phyloP scores from a whole-genome alignment of 23 red algal species.

The Gracilaria domingensis region DNA sequence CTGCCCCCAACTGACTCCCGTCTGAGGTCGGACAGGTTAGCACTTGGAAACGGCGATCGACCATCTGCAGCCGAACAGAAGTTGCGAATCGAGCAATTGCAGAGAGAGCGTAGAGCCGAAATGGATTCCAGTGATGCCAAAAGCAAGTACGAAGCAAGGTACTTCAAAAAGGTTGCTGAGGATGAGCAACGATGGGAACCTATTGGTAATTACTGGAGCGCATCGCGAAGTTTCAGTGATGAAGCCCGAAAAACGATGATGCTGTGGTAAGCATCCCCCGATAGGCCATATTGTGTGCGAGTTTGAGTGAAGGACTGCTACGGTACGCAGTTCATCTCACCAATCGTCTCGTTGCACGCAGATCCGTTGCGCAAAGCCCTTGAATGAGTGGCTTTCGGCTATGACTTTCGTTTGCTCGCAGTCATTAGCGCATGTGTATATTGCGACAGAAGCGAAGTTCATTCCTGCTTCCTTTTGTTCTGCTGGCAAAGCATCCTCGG shows the following conservation, averaged over 20 bases:
- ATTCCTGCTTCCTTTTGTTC: slow-evolving; percentile 69
- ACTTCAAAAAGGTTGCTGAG: slow-evolving; percentile 53
- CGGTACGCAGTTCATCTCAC: not conserved
- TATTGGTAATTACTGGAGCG: slow-evolving; percentile 67
- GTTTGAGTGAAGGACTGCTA: not conserved
- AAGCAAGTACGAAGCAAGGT: slow-evolving; percentile 2
- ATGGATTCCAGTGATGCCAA: not conserved
- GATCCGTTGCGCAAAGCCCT: slow-evolving; percentile 36
- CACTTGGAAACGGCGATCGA: slow-evolving; percentile 78
- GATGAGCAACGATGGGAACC: slow-evolving; percentile 61
- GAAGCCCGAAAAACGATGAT: slow-evolving; percentile 25
- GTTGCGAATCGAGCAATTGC: slow-evolving; percentile 84
- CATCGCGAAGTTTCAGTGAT: slow-evolving; percentile 19
- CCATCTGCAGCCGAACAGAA: slow-evolving; percentile 76
- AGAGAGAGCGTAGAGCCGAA: slow-evolving; percentile 63
- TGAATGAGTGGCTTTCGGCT: slow-evolving; percentile 14
- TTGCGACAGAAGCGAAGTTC: slow-evolving; percentile 55
- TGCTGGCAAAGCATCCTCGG: slow-evolving; percentile 27
- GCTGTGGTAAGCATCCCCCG: slow-evolving; percentile 21
- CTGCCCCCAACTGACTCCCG: slow-evolving; percentile 89
- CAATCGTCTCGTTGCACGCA: slow-evolving; percentile 45
- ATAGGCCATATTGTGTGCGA: not conserved
- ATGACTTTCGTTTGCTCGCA: slow-evolving; percentile 21
- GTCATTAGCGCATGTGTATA: slow-evolving; percentile 59
- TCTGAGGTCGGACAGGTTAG: slow-evolving; percentile 79